Base-by-base conservation (phyloP, 2,329 filamentous ascomycete genomes). In the Verruconis gallopava region DNA sequence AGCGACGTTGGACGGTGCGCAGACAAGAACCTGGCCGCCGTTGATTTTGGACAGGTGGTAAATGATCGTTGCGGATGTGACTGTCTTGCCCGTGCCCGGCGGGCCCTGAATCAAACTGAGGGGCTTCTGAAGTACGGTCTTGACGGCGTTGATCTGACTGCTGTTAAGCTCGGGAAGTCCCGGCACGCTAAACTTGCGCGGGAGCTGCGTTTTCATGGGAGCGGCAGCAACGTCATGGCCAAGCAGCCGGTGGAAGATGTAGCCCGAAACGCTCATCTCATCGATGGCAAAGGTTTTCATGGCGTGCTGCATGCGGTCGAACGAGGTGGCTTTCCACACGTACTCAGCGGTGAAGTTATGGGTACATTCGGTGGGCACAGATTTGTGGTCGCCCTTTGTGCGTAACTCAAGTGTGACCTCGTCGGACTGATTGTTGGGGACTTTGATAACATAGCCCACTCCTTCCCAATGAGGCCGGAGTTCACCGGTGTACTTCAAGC, bases 251-350 rank as follows among this genome's bases (percentile, higher is more conserved):
- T 98, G 91, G 67, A 96, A 98, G 49, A 98, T 94, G 64, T 95
- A 98, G 28, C 91, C 91, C 17, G 91, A 96, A 34, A 98, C 89
- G 55, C 88, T 95, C 81, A 93, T 84, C 62, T 98, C 91, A 52
- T 98, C 89, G 35, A 96, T 79, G 4, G 91, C 91, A 58, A 98
- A 98, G 0, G 85, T 96, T 71, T 95, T 96, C 89, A 98, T 96
- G 42, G 91, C 93, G 50, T 88, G 77, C 61, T 98, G 91, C 91
- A 98, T 98, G 48, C 91, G 88, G 56, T 98, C 91, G 58, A 98
- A 98, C 0, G 89, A 96, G 0, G 93, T 98, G 12, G 93, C 91
- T 60, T 98, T 98, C 91, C 91, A 98, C 43, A 98, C 91, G 56
- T 98, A 98, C 60, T 98, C 91, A 50, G 89, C 91, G 13, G 86